Evolutionary conservation across 352 stramenopile species (phyloP), one percentile per base, ranked within the genome.

Genomic region (Phytophthora boehmeriae): DNA sequence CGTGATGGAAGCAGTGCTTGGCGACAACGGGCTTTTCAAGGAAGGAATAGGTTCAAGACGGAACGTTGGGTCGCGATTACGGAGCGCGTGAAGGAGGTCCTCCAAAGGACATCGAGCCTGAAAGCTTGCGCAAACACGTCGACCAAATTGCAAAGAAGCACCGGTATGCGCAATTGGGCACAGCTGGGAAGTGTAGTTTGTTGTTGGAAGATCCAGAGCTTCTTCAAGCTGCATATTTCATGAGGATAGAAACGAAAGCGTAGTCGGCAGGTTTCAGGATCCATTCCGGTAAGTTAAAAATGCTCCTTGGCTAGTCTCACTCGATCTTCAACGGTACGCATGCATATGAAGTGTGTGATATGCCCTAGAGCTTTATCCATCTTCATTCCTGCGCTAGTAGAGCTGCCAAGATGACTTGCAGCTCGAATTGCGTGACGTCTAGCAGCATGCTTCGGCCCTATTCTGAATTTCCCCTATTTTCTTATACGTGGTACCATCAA

Each of bases 61-160:
- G 45, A 52, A 8, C n/a, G 45, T 8, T 52, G 45, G 45, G 45
- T 53, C 16, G 41, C 1, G 28, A 42, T 53, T 28, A 53, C 45
- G 27, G 45, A 39, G 2, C n/a, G 28, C 5, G 2, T 41, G 1
- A 42, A 27, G 16, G 27, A 14, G 0, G 28, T 53, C 2, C n/a
- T 53, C 4, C 5, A 53, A n/a, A 53, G n/a, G 28, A 41, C n/a
- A 30, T 53, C 27, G 28, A 42, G 5, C 45, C 45, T 17, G 45
- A 53, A 5, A 30, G 45, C 8, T n/a, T 53, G 4, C 45, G 45
- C 9, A 53, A 53, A 28, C 45, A 53, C 45, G 28, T 53, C 28
- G 28, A 53, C 2, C 17, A 30, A n/a, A 25, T 53, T 25, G 45
- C 14, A 6, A 53, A 53, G 17, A 42, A 41, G n/a, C 16, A 42